Conservation (phyloP, 768 basidiomycete genomes). For the Tylopilus intermedius region DNA sequence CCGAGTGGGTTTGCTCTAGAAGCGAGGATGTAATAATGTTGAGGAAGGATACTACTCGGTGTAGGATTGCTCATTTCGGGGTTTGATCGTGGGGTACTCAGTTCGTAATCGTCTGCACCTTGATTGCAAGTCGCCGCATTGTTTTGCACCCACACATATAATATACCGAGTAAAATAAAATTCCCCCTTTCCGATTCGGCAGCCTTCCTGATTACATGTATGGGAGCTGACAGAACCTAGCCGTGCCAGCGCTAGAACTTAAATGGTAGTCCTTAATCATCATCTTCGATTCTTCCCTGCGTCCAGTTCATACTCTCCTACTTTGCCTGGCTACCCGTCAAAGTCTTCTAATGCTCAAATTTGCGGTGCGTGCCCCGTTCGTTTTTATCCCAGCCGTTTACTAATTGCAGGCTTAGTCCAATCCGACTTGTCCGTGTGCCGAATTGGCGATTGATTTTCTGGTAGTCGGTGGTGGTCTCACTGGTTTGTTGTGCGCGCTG, state of each 20-base stretch:
- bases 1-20: neutral
- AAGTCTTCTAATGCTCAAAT: slow-evolving; percentile 10
- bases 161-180: slow-evolving; percentile 2
- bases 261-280: slow-evolving; percentile 2
- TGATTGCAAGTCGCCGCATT: slow-evolving; percentile 6
- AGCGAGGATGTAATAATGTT: neutral
- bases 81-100: slow-evolving; percentile 4
- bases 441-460: slow-evolving; percentile 34
- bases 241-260: slow-evolving; percentile 16
- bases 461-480: slow-evolving; percentile 49
- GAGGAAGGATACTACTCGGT: neutral
- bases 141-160: slow-evolving; percentile 9
- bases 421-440: slow-evolving; percentile 12
- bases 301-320: neutral
- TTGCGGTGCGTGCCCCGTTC: slow-evolving; percentile 7
- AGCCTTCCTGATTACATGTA: slow-evolving; percentile 11
- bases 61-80: neutral
- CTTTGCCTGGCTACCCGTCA: neutral
- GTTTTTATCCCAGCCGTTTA: neutral
- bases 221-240: slow-evolving; percentile 16
- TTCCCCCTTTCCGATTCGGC: slow-evolving; percentile 3
- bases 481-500: slow-evolving; percentile 54
- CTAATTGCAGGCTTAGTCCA: slow-evolving; percentile 10
- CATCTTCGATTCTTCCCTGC: neutral
- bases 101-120: slow-evolving; percentile 11